A percentile compares a stretch with the other conserved stretches of the same genome.
Evolutionary conservation across 495 filamentous ascomycete genomes (phyloP).

Genomic region (Aspergillus sclerotiicarbonarius): DNA sequence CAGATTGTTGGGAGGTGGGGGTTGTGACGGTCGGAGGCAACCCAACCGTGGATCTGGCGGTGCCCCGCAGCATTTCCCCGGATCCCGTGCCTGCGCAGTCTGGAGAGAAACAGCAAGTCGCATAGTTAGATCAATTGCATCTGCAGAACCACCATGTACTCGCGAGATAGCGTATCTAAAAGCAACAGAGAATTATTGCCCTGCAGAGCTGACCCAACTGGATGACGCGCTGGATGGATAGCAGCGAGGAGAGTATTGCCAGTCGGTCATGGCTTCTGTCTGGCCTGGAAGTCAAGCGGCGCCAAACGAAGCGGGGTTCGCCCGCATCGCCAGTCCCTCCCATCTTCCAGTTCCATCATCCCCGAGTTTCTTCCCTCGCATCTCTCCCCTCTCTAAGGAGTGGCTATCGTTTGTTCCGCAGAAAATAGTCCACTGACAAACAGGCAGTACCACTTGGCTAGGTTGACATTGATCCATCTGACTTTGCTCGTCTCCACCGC

Average conservation of each 20-base stretch:
- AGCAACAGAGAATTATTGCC: background rate
- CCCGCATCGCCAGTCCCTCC: slow-evolving; percentile 2
- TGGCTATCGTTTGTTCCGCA: slow-evolving; percentile 1
- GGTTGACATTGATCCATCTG: slow-evolving; percentile 2
- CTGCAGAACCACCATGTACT: no score
- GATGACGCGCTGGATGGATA: background rate
- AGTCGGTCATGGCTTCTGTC: background rate
- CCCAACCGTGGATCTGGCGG: background rate
- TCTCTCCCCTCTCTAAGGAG: background rate
- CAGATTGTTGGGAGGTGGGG: no score
- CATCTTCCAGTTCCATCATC: background rate
- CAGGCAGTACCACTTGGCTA: background rate
- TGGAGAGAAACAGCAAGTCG: no score
- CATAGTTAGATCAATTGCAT: no score
- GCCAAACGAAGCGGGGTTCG: slow-evolving; percentile 12
- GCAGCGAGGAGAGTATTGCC: background rate
- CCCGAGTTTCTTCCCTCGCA: background rate
- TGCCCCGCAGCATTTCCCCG: slow-evolving; percentile 1
- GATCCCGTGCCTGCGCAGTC: background rate
- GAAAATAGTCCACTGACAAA: background rate
- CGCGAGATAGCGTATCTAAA: no score
- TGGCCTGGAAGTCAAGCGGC: background rate
- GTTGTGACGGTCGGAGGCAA: no score
- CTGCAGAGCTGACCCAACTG: background rate
- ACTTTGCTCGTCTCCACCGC: slow-evolving; percentile 10